phyloP scores from a whole-genome alignment of 768 basidiomycete genomes.

The Suillus americanus region DNA sequence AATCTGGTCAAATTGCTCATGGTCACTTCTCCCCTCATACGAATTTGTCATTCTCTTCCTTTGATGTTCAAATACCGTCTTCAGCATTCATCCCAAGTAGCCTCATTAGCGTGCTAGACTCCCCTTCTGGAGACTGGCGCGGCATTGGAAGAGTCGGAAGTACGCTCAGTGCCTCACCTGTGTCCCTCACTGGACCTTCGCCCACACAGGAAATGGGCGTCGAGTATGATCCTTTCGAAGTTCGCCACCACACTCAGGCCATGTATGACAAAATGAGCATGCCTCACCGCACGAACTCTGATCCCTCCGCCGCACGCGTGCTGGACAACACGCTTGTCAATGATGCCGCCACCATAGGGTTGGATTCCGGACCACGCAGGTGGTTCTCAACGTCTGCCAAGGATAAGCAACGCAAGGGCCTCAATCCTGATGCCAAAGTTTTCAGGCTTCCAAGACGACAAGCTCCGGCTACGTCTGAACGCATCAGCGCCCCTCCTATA shows the following conservation, averaged over 20 bases:
- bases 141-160: constrained; percentile 17
- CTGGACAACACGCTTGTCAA: constrained; percentile 14
- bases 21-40: constrained; percentile 18
- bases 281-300: constrained; percentile 35
- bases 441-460: constrained; percentile 54
- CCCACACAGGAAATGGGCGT: constrained; percentile 26
- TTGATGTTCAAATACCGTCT: constrained; percentile 44
- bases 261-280: constrained; percentile 24
- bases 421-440: constrained; percentile 86
- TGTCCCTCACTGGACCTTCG: constrained; percentile 35
- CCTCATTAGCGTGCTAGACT: constrained; percentile 45
- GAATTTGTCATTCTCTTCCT: constrained; percentile 50
- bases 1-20: constrained; percentile 14
- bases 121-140: constrained; percentile 59
- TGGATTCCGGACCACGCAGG: constrained; percentile 38
- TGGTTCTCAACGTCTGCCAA: constrained; percentile 47
- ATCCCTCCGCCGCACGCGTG: constrained; percentile 26
- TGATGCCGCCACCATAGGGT: constrained; percentile 11
- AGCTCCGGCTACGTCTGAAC: constrained; percentile 3
- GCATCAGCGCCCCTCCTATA: constrained; percentile 9
- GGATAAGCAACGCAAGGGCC: constrained; percentile 58
- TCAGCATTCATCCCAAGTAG: constrained; percentile 56
- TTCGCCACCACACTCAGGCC: constrained; percentile 31
- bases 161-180: constrained; percentile 40
- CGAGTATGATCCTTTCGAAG: constrained; percentile 49